Evolutionary conservation across 129 eudicot species (phyloP), one percentile per base, ranked within the genome.

Genomic region (Ambrosia artemisiifolia): DNA sequence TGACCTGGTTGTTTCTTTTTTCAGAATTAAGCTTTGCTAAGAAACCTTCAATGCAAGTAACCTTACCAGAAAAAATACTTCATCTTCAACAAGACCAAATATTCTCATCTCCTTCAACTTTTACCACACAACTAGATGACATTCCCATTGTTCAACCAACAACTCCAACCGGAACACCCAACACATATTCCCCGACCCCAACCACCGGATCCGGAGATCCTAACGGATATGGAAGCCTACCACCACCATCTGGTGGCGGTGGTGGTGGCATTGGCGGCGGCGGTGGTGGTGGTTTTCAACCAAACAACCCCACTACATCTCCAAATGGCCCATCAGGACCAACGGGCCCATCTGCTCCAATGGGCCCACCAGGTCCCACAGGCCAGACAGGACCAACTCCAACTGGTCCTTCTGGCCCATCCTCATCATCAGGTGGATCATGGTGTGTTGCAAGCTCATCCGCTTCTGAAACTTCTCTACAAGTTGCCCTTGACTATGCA

Each of bases 401-500:
- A 49, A 66, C 72, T 2, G 67, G 82, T 18, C 81, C 79, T 63
- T 65, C 77, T 1, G 66, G 83, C 28, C 77, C 86, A 32, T 55
- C 82, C 20, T 55, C 82, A 77, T 71, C 79, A 35, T 69, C 79
- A 2, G 83, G 96, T 10, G 95, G 98, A 33, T 32, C 91, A 24
- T 94, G 98, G 98, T 94, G 98, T 69, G 63, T 90, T 44, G 98
- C 98, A 74, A 88, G 81, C 63, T 75, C 92, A 28, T 55, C 84
- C 43, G 98, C 97, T 75, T 90, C 98, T 54, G 79, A 86, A 62
- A 87, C 96, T 20, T 83, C 97, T 36, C 75, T 94, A 49, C 96
- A 94, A 62, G 98, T 94, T 19, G 98, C 92, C 40, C 81, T 94
- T 63, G 98, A 94, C 69, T 94, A 94, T 63, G 96, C 98, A 3